Percentiles rank a stretch among this genome's conserved stretches.
phyloP scores from a whole-genome alignment of 345 rosid genomes.

The Atalantia buxifolia region DNA sequence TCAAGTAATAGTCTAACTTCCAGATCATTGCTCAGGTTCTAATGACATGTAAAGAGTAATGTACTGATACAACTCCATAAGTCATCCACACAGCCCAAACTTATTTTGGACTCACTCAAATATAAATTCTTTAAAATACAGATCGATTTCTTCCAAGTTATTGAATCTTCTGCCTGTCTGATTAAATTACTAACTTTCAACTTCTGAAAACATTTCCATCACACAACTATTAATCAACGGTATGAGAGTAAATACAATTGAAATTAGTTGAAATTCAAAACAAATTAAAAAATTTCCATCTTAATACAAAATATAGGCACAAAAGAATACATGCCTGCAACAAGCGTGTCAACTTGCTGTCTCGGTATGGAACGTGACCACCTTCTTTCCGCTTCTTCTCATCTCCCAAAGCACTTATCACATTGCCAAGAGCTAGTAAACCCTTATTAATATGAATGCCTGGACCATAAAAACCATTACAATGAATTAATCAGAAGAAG shows the following conservation, averaged over 20 bases:
- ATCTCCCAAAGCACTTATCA: slow-evolving; percentile 94
- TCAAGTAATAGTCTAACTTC: neutral
- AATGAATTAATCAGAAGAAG: neutral
- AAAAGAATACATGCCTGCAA: slow-evolving; percentile 52
- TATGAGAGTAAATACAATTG: neutral
- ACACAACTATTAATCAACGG: neutral
- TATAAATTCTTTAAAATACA: neutral
- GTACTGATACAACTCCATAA: neutral
- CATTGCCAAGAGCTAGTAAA: slow-evolving; percentile 88
- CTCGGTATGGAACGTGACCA: slow-evolving; percentile 94
- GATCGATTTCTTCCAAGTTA: neutral
- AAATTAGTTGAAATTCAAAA: neutral
- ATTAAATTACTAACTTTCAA: neutral
- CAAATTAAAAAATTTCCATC: neutral
- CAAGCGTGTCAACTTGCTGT: slow-evolving; percentile 98
- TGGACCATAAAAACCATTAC: slow-evolving; percentile 17
- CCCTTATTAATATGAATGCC: slow-evolving; percentile 98
- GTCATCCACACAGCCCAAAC: neutral
- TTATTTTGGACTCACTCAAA: neutral
- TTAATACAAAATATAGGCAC: neutral
- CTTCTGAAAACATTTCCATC: neutral
- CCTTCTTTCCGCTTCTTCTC: slow-evolving; percentile 96
- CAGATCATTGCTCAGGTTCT: neutral
- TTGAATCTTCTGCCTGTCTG: neutral
- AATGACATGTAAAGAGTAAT: neutral